Base-by-base conservation (phyloP, 305 asterid species). In the Euphrasia arctica region DNA sequence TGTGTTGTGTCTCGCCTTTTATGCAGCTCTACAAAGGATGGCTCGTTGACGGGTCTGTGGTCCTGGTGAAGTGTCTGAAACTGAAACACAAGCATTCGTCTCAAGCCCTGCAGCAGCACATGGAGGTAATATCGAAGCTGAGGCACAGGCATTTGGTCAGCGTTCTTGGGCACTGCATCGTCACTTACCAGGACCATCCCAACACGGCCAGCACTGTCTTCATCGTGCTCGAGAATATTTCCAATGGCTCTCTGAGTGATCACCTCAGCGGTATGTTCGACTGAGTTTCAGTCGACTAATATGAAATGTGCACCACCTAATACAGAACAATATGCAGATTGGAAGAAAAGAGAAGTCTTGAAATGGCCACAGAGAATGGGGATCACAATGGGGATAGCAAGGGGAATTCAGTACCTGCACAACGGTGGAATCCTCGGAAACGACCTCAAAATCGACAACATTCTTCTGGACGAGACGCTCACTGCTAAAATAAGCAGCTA, bases 281-380 rank as follows among this genome's bases (percentile, higher is more conserved):
- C 62, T 25, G 27, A 25, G 27, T 25, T 25, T 25, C 27, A 25
- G 27, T 25, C 27, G 27, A 25, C 27, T 25, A 25, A 25, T 25
- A 25, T 25, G 1, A 0, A 1, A 1, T 1, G 27, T 25, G 27
- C 27, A 0, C 2, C 2, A 25, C 27, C 27, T 25, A 1, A 25
- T 25, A 25, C 27, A 25, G 2, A 25, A 45, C 11, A 12, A 48
- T n/a, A 49, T 49, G n/a, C 80, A 90, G 99, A 93, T 75, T 83
- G 96, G 96, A 88, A 92, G 62, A 88, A 81, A 67, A 79, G 90
- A 59, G 96, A 90, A 25, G 62, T 78, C 45, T 51, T 93, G 75
- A 90, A 90, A 76, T 93, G 99, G 99, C 99, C 99, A 5, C 96
- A 90, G 75, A 79, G 99, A 74, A 90, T 88, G 83, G 79, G 79